phyloP scores from a whole-genome alignment of 1,284 basidiomycete genomes.

The Cutaneotrichosporon cutaneum region DNA sequence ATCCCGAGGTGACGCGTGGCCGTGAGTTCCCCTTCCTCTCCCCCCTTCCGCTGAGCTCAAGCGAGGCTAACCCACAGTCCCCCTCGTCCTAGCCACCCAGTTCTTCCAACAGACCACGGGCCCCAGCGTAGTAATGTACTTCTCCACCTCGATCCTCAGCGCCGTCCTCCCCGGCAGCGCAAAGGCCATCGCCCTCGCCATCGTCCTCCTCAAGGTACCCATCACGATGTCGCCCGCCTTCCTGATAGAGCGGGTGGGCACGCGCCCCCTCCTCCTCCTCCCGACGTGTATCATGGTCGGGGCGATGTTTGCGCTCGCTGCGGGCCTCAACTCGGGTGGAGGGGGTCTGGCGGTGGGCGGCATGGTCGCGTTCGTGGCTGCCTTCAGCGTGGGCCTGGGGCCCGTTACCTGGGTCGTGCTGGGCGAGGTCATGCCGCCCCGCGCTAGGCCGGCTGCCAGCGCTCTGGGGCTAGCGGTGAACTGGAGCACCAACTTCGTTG shows the following conservation, averaged over 20 bases:
- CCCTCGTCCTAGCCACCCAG: conserved; percentile 41
- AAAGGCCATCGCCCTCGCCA: conserved; percentile 41
- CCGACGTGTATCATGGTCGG: conserved; percentile 34
- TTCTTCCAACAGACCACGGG: conserved; percentile 44
- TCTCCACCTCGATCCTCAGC: conserved; percentile 49
- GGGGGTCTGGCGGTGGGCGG: conserved; percentile 27
- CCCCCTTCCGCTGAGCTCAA: too few species aligned
- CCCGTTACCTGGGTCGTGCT: conserved; percentile 49
- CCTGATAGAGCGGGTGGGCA: conserved; percentile 47
- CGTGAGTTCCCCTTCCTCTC: conserved; percentile 11
- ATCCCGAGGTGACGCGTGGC: conserved; percentile 16
- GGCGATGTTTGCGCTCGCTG: conserved; percentile 30
- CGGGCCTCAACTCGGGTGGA: conserved; percentile 36
- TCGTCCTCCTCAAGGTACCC: conserved; percentile 51
- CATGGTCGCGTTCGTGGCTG: conserved; percentile 37
- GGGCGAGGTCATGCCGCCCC: conserved; percentile 39
- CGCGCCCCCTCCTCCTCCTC: conserved; percentile 31
- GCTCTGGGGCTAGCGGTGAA: conserved; percentile 42
- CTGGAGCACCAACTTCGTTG: conserved; percentile 41
- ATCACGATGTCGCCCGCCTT: conserved; percentile 54
- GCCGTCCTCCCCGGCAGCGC: conserved; percentile 46
- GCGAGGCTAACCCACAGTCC: conserved; percentile 29
- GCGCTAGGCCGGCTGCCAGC: conserved; percentile 40
- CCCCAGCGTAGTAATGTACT: conserved; percentile 52
- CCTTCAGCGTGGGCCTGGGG: conserved; percentile 43